Evolutionary conservation across 2,329 filamentous ascomycete genomes (phyloP), one percentile per base, ranked within the genome.

Genomic region (Penicillium sp.): DNA sequence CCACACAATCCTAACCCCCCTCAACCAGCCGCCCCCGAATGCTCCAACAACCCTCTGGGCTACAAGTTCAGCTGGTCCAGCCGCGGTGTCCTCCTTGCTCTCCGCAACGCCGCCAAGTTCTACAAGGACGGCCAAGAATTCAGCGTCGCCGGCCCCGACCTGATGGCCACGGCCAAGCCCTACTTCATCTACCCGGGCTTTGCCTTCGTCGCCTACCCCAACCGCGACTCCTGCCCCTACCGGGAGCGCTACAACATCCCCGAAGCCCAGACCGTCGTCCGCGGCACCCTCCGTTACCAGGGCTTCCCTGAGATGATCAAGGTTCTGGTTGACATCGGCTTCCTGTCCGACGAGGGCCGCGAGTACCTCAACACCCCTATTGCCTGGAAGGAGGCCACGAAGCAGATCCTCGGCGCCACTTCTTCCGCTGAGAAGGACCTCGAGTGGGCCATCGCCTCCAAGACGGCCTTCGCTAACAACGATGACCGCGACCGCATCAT

Each of bases 231-330:
- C 39, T 41, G n/a, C n/a, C 77, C 80, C 8, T 97, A 91, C 81
- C 84, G 82, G 65, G 84, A 95, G 77, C 82, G 87, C 55, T 96
- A 96, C 79, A 74, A 81, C 71, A 96, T 96, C 64, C 89, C 90
- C 45, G 91, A 97, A 75, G 88, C 88, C 13, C 73, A 95, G 71
- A 95, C 87, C 45, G 81, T 96, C 62, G 76, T 95, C 68, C 80
- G 88, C 45, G 87, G 87, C 54, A 94, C 89, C 28, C 79, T 96
- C 32, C 78, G 91, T 58, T 97, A 93, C 76, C 77, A 81, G 58
- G 89, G 91, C 39, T 95, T 95, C 80, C 89, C 90, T 2, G 81
- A 94, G 69, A 91, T 96, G 71, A 81, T 96, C 74, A 85, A 85
- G 67, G 81, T 83, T 22, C 82, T 97, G 10, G 88, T 95, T 53